These are phyloP conservation scores for Pythium diclinum DNA, from an alignment of 352 stramenopile species.

Conservation along the genomic window DNA sequence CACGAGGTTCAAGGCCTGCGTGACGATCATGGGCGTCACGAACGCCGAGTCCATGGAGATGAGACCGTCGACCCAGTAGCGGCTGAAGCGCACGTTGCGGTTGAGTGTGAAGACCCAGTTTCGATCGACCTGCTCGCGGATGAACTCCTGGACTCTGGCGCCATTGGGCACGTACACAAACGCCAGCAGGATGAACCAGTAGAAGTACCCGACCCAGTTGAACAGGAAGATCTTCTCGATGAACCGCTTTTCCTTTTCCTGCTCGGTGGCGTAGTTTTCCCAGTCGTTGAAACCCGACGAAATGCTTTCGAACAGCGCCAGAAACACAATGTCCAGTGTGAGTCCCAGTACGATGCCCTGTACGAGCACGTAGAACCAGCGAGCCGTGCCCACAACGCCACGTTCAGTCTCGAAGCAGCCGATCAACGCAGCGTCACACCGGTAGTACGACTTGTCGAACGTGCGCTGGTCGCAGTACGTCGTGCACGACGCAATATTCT, in stretches of 20 bases:
- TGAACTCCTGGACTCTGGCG: constrained; percentile 39
- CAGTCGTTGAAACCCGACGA: constrained; percentile 51
- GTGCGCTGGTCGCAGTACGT: constrained; percentile 40
- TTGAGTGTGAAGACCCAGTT: constrained; percentile 40
- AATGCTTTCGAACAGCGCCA: constrained; percentile 57
- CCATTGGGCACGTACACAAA: constrained; percentile 67
- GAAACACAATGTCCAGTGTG: constrained; percentile 65
- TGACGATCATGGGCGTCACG: constrained; percentile 69
- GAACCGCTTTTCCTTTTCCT: constrained; percentile 47
- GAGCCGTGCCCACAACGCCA: constrained; percentile 53
- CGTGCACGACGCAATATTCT: constrained; percentile 38
- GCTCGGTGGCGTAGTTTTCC: constrained; percentile 62
- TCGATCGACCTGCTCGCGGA: constrained; percentile 39
- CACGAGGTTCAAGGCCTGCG: constrained; percentile 60
- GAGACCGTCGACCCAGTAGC: constrained; percentile 56
- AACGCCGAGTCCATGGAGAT: constrained; percentile 65
- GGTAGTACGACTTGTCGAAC: constrained; percentile 53
- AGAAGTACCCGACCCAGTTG: constrained; percentile 75
- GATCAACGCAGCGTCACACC: constrained; percentile 44
- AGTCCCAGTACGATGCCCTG: constrained; percentile 57
- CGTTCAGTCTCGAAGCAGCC: constrained; percentile 53
- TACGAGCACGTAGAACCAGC: constrained; percentile 63
- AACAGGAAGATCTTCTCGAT: constrained; percentile 69
- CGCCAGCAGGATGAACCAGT: constrained; percentile 63
- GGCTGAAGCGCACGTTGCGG: constrained; percentile 43